Conservation (phyloP, 2,329 filamentous ascomycete genomes). For the Arthrobotrys sphaeroides region DNA sequence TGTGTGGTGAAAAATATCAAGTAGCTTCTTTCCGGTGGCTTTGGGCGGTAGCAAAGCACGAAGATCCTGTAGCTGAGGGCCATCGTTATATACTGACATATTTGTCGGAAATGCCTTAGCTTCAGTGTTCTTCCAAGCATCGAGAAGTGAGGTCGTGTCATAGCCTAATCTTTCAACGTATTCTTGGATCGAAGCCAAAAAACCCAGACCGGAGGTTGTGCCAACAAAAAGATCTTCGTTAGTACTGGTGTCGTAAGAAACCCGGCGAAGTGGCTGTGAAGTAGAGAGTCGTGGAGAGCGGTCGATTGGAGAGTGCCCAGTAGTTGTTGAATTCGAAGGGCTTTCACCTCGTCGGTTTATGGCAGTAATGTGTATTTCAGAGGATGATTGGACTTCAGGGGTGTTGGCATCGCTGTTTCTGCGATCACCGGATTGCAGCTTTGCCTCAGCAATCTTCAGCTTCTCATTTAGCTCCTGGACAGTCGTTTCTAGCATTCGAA, state of each 20-base stretch:
- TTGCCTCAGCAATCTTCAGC: constrained; percentile 56
- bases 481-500: constrained; percentile 56
- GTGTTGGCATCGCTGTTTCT: constrained; percentile 8
- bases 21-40: constrained; percentile 29
- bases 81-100: constrained; percentile 4
- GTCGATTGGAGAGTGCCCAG: constrained; percentile 34
- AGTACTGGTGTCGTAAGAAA: constrained; percentile 39
- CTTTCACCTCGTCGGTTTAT: constrained; percentile 13
- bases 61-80: constrained; percentile 34
- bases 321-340: constrained; percentile 35
- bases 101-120: constrained; percentile 39
- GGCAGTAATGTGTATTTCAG: constrained; percentile 14
- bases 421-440: constrained; percentile 42
- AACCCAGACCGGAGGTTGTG: constrained; percentile 47
- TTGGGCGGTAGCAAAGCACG: constrained; percentile 26
- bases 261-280: constrained; percentile 33
- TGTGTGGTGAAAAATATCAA: constrained; percentile 47
- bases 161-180: constrained; percentile 51
- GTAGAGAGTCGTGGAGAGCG: constrained; percentile 32
- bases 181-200: constrained; percentile 49
- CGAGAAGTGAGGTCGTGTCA: constrained; percentile 42
- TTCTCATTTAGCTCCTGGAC: constrained; percentile 57
- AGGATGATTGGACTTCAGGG: constrained; percentile 17
- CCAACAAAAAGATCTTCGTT: constrained; percentile 49
- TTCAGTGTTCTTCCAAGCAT: constrained; percentile 46